Evolutionary conservation across 305 asterid genomes (phyloP).

Genomic region (Fraxinus nigra): DNA sequence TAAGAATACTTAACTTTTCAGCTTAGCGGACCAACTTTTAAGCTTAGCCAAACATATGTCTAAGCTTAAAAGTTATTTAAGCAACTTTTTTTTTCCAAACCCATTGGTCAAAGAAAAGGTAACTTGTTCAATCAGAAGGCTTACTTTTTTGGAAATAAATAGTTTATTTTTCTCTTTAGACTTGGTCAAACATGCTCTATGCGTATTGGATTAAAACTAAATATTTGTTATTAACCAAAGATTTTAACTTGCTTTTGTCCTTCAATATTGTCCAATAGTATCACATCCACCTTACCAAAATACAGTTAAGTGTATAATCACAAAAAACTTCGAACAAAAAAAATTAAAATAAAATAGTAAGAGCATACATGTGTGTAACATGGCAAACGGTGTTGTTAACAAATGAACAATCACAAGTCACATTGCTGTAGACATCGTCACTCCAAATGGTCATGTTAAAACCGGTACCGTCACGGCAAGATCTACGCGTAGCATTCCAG

Average conservation of each 20-base stretch:
- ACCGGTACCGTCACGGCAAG: slow-evolving; percentile 45
- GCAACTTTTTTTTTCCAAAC: background rate
- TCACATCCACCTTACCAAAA: background rate
- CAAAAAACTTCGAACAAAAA: background rate
- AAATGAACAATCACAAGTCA: slow-evolving; percentile 64
- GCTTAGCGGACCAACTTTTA: background rate
- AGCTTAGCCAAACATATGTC: background rate
- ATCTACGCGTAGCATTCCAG: slow-evolving; percentile 49
- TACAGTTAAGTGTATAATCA: background rate
- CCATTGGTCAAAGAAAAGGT: background rate
- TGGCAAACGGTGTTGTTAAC: slow-evolving; percentile 53
- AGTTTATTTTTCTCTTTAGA: background rate
- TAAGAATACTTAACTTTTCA: background rate
- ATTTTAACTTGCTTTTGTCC: background rate
- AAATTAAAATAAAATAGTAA: background rate
- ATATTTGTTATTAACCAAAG: background rate
- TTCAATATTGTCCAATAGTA: background rate
- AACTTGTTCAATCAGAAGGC: background rate
- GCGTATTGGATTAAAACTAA: background rate
- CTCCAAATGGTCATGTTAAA: slow-evolving; percentile 35
- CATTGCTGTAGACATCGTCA: slow-evolving; percentile 23
- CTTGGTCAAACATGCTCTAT: background rate
- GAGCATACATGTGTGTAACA: slow-evolving; percentile 68
- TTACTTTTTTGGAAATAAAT: background rate
- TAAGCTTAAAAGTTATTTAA: background rate